phyloP scores from a whole-genome alignment of 2,329 filamentous ascomycete species.

The Hansfordia pulvinata region DNA sequence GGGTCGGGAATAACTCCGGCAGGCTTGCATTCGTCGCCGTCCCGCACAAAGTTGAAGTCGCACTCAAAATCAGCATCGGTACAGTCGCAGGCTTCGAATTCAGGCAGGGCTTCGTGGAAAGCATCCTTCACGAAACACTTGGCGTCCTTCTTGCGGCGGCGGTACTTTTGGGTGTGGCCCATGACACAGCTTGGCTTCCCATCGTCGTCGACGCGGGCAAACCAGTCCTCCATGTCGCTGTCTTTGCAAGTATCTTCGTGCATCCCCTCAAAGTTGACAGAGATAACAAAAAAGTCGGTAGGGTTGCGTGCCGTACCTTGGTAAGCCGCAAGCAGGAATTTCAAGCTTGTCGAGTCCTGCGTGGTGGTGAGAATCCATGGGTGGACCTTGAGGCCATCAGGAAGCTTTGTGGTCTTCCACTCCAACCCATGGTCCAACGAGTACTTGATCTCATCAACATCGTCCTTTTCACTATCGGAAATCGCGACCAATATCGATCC shows the following conservation, averaged over 20 bases:
- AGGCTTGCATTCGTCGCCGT: slow-evolving; percentile 56
- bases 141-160: slow-evolving; percentile 70
- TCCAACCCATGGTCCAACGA: slow-evolving; percentile 81
- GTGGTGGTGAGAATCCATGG: slow-evolving; percentile 73
- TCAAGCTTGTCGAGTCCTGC: slow-evolving; percentile 82
- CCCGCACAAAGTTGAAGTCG: slow-evolving; percentile 76
- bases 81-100: slow-evolving; percentile 68
- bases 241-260: slow-evolving; percentile 68
- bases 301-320: slow-evolving; percentile 34
- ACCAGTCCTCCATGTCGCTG: slow-evolving; percentile 78
- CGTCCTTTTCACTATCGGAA: slow-evolving; percentile 53
- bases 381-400: slow-evolving; percentile 50
- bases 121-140: slow-evolving; percentile 82
- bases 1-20: slow-evolving; percentile 51
- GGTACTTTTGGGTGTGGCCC: slow-evolving; percentile 86
- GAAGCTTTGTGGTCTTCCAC: slow-evolving; percentile 63
- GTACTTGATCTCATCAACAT: slow-evolving; percentile 48
- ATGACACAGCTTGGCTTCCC: slow-evolving; percentile 81
- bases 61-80: slow-evolving; percentile 83
- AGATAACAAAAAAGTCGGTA: slow-evolving; percentile 46
- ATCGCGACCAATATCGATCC: slow-evolving; percentile 81
- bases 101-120: slow-evolving; percentile 63
- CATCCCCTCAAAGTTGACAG: slow-evolving; percentile 72
- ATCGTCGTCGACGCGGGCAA: slow-evolving; percentile 66
- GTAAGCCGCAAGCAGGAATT: slow-evolving; percentile 67